Base-by-base conservation (phyloP, 805 yeast species). In the Candida gorgasii region DNA sequence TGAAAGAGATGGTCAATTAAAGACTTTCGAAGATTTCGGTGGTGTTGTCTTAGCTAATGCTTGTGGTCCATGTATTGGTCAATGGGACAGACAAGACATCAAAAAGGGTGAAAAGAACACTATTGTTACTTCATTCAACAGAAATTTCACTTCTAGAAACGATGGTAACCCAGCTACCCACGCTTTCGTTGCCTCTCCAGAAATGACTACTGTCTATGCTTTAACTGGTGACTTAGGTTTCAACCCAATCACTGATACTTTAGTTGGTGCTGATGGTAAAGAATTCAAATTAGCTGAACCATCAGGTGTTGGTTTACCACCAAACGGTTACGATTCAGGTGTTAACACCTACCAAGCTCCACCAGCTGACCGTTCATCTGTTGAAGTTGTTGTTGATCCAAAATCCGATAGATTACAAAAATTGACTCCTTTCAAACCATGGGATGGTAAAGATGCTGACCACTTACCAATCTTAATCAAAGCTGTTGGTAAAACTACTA, bases 41-140 rank as follows among this genome's bases (percentile, higher is more conserved):
- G 98, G 96, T 65, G 78, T 84, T 48, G 97, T 92, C 43, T 76
- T 92, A 63, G 97, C 98, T 48, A 92, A 92, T 65, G 98, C 98
- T 46, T 92, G 98, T 78, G 98, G 98, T 62, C 98, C 98, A 63
- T 90, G 98, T 80, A 90, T 90, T 63, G 98, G 98, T 62, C 97
- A 92, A 78, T 92, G 98, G 98, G 97, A 90, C 69, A 86, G 98
- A 73, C 86, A 78, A 61, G 90, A 87, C 66, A 81, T 88, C 67
- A 82, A 87, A 76, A 89, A 87, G 78, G 93, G 90, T 65, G 96
- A 87, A 69, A 86, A 88, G 74, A 92, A 92, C 80, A 92, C 97
- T 58, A 92, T 92, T 69, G 92, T 92, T 60, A 87, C 97, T 31
- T 89, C 97, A 49, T 92, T 87, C 84, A 92, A 92, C 86, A 87